A percentile compares a stretch with the other conserved stretches of the same genome.
Evolutionary conservation across 202 grass and related monocot genomes (phyloP).

Genomic region (Eragrostis tef): DNA sequence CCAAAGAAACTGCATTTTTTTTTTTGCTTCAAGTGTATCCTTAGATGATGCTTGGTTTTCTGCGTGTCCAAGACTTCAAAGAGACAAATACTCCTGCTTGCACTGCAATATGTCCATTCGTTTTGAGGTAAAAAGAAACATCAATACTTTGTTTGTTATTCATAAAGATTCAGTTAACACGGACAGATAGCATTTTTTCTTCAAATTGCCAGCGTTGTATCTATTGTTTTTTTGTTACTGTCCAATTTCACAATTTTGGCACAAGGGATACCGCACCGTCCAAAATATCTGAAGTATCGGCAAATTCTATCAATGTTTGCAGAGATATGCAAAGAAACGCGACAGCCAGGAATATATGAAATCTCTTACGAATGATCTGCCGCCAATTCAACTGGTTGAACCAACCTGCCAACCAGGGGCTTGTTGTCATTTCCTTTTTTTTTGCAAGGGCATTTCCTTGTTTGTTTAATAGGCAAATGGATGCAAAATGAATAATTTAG

Average conservation of each 20-base stretch:
- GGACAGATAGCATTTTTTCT: not conserved
- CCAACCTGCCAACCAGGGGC: no score
- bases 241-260: constrained; percentile 10
- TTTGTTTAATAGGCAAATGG: no score
- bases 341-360: not conserved
- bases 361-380: no score
- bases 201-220: no score
- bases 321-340: not conserved
- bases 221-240: not conserved
- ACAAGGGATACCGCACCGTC: not conserved
- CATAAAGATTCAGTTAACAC: no score
- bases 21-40: not conserved
- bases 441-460: no score
- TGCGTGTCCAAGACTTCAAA: not conserved
- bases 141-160: not conserved
- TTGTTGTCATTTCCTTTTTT: no score
- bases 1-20: constrained; percentile 19
- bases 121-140: not conserved
- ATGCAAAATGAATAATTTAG: no score
- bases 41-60: not conserved
- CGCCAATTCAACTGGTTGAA: no score
- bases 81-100: not conserved
- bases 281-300: not conserved
- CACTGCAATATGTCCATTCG: not conserved
- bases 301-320: not conserved